Evolutionary conservation across 305 asterid species (phyloP), one percentile per base, ranked within the genome.

Genomic region (Lippia alba): DNA sequence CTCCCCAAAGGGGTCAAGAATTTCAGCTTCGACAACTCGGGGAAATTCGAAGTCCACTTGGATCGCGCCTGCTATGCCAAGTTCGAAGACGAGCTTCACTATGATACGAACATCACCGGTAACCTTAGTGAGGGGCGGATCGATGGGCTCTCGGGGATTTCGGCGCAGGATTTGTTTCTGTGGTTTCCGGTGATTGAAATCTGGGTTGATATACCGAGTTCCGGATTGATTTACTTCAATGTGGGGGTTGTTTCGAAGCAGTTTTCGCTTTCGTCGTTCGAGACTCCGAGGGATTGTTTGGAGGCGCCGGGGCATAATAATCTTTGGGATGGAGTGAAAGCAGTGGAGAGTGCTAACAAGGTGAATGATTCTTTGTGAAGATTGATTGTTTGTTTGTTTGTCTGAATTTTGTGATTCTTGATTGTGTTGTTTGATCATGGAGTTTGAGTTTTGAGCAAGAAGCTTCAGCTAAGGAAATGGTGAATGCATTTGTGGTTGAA

Each of bases 231-330:
- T 83, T 91, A 91, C 80, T 94, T 94, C 75, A 80, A 94, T 76
- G 97, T 88, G 36, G 86, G 99, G 18, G 97, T 94, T 4, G 99
- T 94, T 24, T 94, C 96, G 3, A 94, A 94, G 88, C 93, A 94
- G 79, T 94, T 87, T 62, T 86, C 97, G 7, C 70, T 91, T 63
- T 94, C 99, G 12, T 81, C 88, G 2, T 94, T 94, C 44, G 99
- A 94, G 66, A 81, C 81, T 55, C 97, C 99, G 3, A 89, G 91
- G 67, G 85, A 91, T 32, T 94, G 97, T 74, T 68, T 87, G 84
- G 90, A 83, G 41, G 84, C 49, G 75, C 83, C 86, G 74, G 73
- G 68, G 36, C 62, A 84, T 73, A 71, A 66, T 44, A 92, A 89
- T 85, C 91, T 71, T 74, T 66, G 51, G 32, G 77, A 14, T 59